Conservation (phyloP, 306 rosid genomes). For the Notholithocarpus densiflorus region DNA sequence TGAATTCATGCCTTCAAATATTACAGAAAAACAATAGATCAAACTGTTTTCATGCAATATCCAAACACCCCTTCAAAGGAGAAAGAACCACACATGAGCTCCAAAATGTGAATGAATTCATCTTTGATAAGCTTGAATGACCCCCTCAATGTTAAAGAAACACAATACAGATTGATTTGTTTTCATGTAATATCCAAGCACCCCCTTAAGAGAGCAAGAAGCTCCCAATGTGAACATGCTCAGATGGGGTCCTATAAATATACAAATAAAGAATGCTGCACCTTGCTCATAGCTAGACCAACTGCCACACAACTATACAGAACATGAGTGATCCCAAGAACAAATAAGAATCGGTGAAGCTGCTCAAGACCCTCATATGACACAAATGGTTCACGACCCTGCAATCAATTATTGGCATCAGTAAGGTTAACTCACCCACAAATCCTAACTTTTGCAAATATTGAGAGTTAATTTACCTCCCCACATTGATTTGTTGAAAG, state of each 20-base stretch:
- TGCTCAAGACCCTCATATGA: slow-evolving; percentile 94
- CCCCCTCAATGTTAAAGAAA: background rate
- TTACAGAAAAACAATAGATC: too few species aligned
- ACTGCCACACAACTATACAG: slow-evolving; percentile 87
- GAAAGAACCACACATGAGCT: background rate
- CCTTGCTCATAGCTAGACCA: slow-evolving; percentile 97
- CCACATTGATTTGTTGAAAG: slow-evolving; percentile 55
- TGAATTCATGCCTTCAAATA: background rate
- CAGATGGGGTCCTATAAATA: background rate
- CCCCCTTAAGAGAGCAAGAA: background rate
- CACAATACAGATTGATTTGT: background rate
- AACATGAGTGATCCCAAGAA: slow-evolving; percentile 94
- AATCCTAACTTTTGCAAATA: background rate
- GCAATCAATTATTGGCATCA: slow-evolving; percentile 29
- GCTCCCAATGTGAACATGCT: background rate
- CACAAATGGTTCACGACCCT: slow-evolving; percentile 96
- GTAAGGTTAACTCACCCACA: background rate
- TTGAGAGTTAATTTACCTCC: slow-evolving; percentile 47
- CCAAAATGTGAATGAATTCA: background rate
- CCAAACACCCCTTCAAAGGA: background rate
- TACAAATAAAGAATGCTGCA: background rate
- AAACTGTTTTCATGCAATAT: background rate
- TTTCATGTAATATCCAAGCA: background rate
- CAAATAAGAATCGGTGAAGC: slow-evolving; percentile 90
- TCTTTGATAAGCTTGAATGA: background rate